Base-by-base conservation (phyloP, 208 protist genomes). In the Crithidia acanthocephali region DNA sequence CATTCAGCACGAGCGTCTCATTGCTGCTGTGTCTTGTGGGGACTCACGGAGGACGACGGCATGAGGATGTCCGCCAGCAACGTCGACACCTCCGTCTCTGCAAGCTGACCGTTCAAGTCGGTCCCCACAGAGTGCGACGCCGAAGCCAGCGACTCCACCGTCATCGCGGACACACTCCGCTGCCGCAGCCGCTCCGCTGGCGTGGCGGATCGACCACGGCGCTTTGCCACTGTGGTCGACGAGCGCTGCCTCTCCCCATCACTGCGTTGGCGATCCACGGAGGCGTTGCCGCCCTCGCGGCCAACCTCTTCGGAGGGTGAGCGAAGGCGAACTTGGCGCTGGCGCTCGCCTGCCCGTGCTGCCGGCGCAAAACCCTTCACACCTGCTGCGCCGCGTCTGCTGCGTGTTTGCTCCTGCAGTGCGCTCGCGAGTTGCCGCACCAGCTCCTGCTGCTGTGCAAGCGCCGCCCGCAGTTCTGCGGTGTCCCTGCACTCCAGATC, bases 371-470 rank as follows among this genome's bases (percentile, higher is more conserved):
- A 44, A 0, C 6, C 22, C 25, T 47, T 44, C 2, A 30, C 25
- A 9, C 16, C 45, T 2, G 5, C 9, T n/a, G 11, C 42, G 22
- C 23, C 30, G 6, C 20, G 10, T n/a, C n/a, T n/a, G n/a, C n/a
- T n/a, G 28, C 62, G 48, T 1, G 55, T 20, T 15, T 61, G 47
- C 51, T 58, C 55, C 44, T 64, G 66, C 48, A 89, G 56, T n/a
- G 69, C 68, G 9, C 30, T 47, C 23, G 65, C 58, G 9, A 90
- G 70, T 8, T 80, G 69, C 63, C 72, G 48, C 59, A 90, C 83
- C 23, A 85, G 30, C 22, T 55, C 42, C 47, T 90, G 74, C 72
- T 91, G 86, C 47, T 72, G 45, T 44, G 74, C 61, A 15, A 91
- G 58, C 5, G 80, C 73, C 22, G 50, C 50, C 9, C 78, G 40